Base-by-base conservation (phyloP, 2,329 filamentous ascomycete species). In the Alternaria sp. region DNA sequence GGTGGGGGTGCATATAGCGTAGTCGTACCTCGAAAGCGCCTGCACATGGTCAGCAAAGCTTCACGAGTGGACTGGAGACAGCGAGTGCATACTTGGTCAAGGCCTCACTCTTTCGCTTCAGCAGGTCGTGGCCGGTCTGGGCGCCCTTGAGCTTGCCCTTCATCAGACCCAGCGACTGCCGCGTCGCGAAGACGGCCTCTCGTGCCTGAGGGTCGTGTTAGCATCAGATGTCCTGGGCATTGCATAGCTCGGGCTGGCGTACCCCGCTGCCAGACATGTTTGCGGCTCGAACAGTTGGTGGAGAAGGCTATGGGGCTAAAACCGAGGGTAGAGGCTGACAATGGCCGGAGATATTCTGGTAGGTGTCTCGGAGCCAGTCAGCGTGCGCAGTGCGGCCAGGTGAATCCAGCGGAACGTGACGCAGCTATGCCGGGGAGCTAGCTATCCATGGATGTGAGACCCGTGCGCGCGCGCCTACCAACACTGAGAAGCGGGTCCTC, bases 61-160 rank as follows among this genome's bases (percentile, higher is more conserved):
- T 44, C 55, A 33, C 20, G 23, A 47, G 44, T 30, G 43, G 46
- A 28, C 46, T 59, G 66, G 41, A 53, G 49, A 25, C 53, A 15
- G 30, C 15, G 30, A 25, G 55, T 21, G 80, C 87, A 59, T 87
- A 96, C 93, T 99, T 99, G 70, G 96, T 99, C 67, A 99, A 85
- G 73, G 96, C 96, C 83, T 99, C 96, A 81, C 94, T 97, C 87
- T 99, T 99, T 78, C 96, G 88, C 86, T 99, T 99, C 68, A 99
- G 85, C 79, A 99, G 85, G 81, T 92, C 97, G 84, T 99, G 95
- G 53, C 96, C 96, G 49, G 89, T 84, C 76, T 86, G 85, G 47
- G 85, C 85, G 68, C 84, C 95, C 86, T 98, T 98, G 78, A 99
- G 89, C 87, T 99, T 99, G 71, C 91, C 89, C 84, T 98, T 98